Base-by-base conservation (phyloP, 169 alveolate species). In the Theileria sp. region DNA sequence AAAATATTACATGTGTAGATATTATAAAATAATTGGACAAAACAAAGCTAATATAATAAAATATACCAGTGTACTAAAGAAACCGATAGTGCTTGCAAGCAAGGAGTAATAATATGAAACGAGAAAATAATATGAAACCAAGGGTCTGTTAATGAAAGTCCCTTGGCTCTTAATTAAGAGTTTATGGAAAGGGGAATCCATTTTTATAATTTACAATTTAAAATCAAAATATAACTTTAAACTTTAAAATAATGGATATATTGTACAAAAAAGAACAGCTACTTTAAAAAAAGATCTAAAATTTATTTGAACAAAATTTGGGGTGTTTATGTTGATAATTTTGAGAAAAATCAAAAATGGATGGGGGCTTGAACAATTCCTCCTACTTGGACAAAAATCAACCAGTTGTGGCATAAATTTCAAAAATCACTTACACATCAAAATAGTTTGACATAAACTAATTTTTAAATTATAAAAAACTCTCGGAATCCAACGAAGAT, bases 81-180 rank as follows among this genome's bases (percentile, higher is more conserved):
- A 64, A 28, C 72, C 72, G 28, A 64, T 15, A 21, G 72, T 64
- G 38, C 51, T 26, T 5, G 25, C 32, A 17, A 64, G 51, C 3
- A 26, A 26, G 17, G 72, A 64, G 32, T 64, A 64, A 30, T 26
- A 64, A 64, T 30, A 28, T 19, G 72, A 64, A 3, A 64, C 17
- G 51, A 64, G 13, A n/a, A 21, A n/a, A 13, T 64, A 64, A 30
- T 64, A 64, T 21, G 34, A 17, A 17, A 64, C 25, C 72, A 64
- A 32, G 23, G 72, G 72, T 21, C 50, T 64, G 23, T 30, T 30
- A 21, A 21, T 38, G 3, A 64, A 21, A 2, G 72, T 23, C 54
- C 72, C 72, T 64, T 64, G 38, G 51, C 51, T 26, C 38, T 64
- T 64, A 3, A 64, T 64, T 15, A 64, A 64, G 32, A 64, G 50